These are phyloP conservation scores for Umbelopsis vinacea DNA, from an alignment of 192 early-diverging fungal species.

Conservation along the genomic window DNA sequence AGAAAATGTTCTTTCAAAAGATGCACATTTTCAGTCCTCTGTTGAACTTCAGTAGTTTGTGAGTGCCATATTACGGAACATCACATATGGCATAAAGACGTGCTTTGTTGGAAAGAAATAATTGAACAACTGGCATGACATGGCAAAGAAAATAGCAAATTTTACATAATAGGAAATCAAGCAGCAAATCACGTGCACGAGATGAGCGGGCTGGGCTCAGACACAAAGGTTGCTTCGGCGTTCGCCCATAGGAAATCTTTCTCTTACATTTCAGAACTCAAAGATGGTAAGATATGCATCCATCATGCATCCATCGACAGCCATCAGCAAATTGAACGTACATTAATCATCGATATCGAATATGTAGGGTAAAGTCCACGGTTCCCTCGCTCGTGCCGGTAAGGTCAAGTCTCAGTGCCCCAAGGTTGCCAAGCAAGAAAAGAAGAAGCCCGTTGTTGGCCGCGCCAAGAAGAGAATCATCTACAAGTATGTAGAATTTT, in stretches of 20 bases:
- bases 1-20: too few species aligned
- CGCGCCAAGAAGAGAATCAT: conserved; percentile 96
- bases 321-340: not conserved
- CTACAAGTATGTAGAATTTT: conserved; percentile 59
- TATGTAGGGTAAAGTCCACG: conserved; percentile 98
- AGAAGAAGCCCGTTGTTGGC: conserved; percentile 91
- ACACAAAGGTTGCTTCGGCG: too few species aligned
- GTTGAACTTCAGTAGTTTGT: too few species aligned
- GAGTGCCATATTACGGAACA: too few species aligned
- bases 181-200: not conserved
- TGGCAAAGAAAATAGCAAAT: too few species aligned
- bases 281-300: conserved; percentile 19
- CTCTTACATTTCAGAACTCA: conserved; percentile 25
- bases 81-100: too few species aligned
- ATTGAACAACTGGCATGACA: too few species aligned
- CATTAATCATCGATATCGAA: not conserved
- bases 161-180: too few species aligned
- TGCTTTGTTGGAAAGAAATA: too few species aligned
- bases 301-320: conserved; percentile 18
- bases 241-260: not conserved
- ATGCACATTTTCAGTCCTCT: too few species aligned
- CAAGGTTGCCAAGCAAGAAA: conserved; percentile 97
- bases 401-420: conserved; percentile 99
- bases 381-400: conserved; percentile 99
- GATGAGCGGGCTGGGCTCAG: too few species aligned